Evolutionary conservation across 345 rosid species (phyloP).

Genomic region (Trapa incisa): DNA sequence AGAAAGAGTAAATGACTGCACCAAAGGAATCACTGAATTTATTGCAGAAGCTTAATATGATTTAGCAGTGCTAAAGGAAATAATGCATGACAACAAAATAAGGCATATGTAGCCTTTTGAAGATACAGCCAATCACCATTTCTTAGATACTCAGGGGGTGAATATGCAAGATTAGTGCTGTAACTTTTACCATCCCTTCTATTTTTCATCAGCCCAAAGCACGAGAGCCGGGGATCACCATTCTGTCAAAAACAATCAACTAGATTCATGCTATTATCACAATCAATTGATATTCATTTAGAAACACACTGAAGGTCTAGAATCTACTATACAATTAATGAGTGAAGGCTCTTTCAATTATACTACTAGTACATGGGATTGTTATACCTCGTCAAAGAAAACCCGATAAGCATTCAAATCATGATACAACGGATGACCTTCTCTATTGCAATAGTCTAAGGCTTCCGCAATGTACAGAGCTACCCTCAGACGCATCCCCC

Average conservation of each 20-base stretch:
- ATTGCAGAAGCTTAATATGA: neutral
- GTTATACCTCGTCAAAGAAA: conserved; percentile 72
- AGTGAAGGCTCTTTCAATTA: neutral
- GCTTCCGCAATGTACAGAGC: conserved; percentile 68
- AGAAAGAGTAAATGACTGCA: neutral
- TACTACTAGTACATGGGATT: too few relatives aligned
- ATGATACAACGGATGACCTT: conserved; percentile 60
- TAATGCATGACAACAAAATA: neutral
- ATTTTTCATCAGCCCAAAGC: conserved; percentile 83
- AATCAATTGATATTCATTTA: neutral
- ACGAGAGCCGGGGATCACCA: conserved; percentile 86
- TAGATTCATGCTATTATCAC: neutral
- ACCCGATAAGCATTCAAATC: conserved; percentile 72
- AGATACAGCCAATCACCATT: conserved; percentile 30
- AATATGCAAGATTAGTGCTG: conserved; percentile 93
- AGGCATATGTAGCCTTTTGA: neutral
- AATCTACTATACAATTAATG: too few relatives aligned
- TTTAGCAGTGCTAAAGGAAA: too few relatives aligned
- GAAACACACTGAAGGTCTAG: neutral
- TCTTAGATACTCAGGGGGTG: conserved; percentile 77
- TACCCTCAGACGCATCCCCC: conserved; percentile 67
- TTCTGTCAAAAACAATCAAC: conserved; percentile 30
- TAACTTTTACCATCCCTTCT: conserved; percentile 59
- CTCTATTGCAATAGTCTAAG: conserved; percentile 51
- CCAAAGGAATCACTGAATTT: neutral